These are phyloP conservation scores for Magnolia officinalis DNA, from an alignment of 164 flowering plant genomes.

Conservation along the genomic window DNA sequence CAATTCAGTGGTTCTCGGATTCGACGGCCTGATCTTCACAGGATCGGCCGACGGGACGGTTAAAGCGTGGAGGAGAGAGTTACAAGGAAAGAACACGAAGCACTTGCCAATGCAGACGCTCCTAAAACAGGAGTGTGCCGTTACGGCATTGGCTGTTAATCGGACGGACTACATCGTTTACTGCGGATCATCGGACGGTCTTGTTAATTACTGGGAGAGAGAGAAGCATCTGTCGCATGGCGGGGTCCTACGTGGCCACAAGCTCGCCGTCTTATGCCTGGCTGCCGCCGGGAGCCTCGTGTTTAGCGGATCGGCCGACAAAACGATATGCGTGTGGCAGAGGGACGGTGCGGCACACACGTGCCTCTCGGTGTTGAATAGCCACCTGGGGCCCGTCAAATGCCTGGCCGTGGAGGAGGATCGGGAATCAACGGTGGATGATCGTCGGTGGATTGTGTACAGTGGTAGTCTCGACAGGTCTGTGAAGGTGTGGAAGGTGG, in stretches of 20 bases:
- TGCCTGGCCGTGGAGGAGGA: constrained; percentile 65
- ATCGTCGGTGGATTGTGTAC: constrained; percentile 53
- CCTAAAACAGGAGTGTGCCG: constrained; percentile 63
- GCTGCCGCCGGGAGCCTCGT: constrained; percentile 60
- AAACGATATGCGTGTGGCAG: constrained; percentile 79
- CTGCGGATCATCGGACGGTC: constrained; percentile 79
- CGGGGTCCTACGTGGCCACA: constrained; percentile 74
- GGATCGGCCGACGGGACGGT: constrained; percentile 91
- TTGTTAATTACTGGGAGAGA: constrained; percentile 72
- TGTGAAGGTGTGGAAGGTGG: constrained; percentile 82
- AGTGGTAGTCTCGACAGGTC: constrained; percentile 82
- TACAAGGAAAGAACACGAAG: constrained; percentile 33
- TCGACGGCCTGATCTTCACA: constrained; percentile 56
- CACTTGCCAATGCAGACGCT: constrained; percentile 43
- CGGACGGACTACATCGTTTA: constrained; percentile 40
- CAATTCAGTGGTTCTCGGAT: constrained; percentile 57
- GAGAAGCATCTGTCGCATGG: constrained; percentile 56
- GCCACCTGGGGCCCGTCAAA: constrained; percentile 81
- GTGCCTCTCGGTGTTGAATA: constrained; percentile 61
- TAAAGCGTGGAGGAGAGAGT: constrained; percentile 63
- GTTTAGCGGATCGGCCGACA: constrained; percentile 80
- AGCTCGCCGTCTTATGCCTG: constrained; percentile 70
- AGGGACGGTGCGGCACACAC: constrained; percentile 52
- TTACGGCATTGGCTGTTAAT: constrained; percentile 63
- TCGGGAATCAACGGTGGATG: constrained; percentile 15